Conservation (phyloP, 192 early-diverging fungal species). For the Gamsiella multidivaricata region DNA sequence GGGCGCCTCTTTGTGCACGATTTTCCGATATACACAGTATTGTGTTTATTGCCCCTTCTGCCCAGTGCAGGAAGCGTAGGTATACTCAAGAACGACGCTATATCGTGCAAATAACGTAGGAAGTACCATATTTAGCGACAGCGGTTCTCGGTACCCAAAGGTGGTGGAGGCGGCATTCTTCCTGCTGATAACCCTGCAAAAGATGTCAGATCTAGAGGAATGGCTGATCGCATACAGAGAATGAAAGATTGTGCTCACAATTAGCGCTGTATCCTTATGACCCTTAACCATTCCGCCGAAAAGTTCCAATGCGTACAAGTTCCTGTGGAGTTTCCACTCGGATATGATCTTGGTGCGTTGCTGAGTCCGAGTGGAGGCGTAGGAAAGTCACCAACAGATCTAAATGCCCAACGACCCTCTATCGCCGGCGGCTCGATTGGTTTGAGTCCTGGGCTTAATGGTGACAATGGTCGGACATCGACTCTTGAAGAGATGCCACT, state of each 20-base stretch:
- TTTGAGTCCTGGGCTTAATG: neutral
- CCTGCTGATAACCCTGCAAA: conserved; percentile 21
- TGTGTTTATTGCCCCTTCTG: too few relatives aligned
- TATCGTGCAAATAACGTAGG: neutral
- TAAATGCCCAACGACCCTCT: conserved; percentile 55
- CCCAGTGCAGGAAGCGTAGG: too few relatives aligned
- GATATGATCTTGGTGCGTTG: conserved; percentile 37
- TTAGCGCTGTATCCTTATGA: too few relatives aligned
- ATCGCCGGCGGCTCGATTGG: conserved; percentile 48
- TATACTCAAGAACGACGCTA: too few relatives aligned
- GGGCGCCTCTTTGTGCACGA: too few relatives aligned
- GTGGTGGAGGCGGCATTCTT: conserved; percentile 22
- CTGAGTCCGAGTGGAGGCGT: conserved; percentile 24
- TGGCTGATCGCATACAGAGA: conserved; percentile 16
- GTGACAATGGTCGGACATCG: conserved; percentile 19
- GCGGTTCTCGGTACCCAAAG: conserved; percentile 12
- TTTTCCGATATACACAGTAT: too few relatives aligned
- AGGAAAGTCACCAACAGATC: conserved; percentile 41
- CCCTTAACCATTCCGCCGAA: too few relatives aligned
- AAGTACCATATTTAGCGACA: neutral
- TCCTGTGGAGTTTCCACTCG: conserved; percentile 47
- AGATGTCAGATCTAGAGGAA: conserved; percentile 39
- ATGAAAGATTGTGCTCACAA: too few relatives aligned
- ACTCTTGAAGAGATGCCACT: neutral
- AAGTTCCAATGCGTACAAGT: too few relatives aligned